Evolutionary conservation across 73 alveolate genomes (phyloP).

Genomic region (Loxodes magnus): DNA sequence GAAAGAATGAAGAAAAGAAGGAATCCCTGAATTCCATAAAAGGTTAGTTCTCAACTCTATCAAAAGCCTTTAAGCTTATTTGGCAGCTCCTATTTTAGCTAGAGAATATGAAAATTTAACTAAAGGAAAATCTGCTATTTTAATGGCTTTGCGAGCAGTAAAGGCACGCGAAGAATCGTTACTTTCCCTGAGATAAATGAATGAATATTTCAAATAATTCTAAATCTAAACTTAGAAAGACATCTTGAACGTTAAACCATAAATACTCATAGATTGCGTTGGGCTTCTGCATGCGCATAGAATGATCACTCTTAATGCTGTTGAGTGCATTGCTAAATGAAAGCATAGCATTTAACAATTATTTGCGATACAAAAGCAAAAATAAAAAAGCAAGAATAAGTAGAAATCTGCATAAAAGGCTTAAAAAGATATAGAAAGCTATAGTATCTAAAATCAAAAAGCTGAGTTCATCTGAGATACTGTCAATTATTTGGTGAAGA

Average conservation of each 20-base stretch:
- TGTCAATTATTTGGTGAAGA: constrained; percentile 38
- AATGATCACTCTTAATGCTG: constrained; percentile 33
- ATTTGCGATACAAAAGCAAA: constrained; percentile 10
- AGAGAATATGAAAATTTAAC: constrained; percentile 36
- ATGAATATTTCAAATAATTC: constrained; percentile 12
- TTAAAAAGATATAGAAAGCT: not conserved
- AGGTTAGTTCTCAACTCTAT: not conserved
- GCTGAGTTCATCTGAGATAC: constrained; percentile 48
- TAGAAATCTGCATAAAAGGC: constrained; percentile 5
- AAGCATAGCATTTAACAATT: constrained; percentile 14
- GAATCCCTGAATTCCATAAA: not conserved
- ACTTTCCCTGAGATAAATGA: constrained; percentile 23
- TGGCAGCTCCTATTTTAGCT: constrained; percentile 26
- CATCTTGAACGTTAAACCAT: constrained; percentile 1
- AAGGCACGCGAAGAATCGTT: constrained; percentile 43
- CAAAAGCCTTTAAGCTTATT: constrained; percentile 14
- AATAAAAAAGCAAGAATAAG: not conserved
- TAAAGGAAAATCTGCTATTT: constrained; percentile 31
- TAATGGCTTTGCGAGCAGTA: constrained; percentile 32
- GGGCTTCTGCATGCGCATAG: constrained; percentile 39
- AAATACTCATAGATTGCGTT: constrained; percentile 20
- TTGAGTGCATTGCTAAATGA: constrained; percentile 34
- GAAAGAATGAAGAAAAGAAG: constrained; percentile 3
- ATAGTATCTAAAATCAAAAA: constrained; percentile 3
- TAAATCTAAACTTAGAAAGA: not conserved